Conservation (phyloP, 2,329 filamentous ascomycete species). For the Aspergillus phoenicis region DNA sequence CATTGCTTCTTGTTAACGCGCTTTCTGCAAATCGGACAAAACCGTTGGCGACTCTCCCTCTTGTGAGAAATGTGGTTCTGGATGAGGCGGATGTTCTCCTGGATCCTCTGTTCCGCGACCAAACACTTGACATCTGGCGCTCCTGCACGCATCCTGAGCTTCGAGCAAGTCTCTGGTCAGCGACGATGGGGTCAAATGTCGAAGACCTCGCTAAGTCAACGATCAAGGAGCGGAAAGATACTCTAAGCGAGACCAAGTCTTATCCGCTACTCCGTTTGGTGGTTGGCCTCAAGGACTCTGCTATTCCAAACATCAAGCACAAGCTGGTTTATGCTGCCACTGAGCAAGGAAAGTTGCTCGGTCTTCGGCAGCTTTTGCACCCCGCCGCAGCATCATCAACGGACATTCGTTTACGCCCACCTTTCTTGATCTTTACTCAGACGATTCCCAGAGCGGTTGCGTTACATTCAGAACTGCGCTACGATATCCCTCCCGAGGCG, state of each 20-base stretch:
- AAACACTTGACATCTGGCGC: constrained; percentile 82
- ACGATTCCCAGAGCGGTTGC: constrained; percentile 89
- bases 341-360: constrained; percentile 90
- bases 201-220: constrained; percentile 75
- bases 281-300: constrained; percentile 94
- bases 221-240: constrained; percentile 56
- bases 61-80: constrained; percentile 73
- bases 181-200: constrained; percentile 93
- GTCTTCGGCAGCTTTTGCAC: constrained; percentile 83
- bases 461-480: constrained; percentile 84
- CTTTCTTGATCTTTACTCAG: constrained; percentile 94
- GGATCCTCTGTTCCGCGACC: constrained; percentile 84
- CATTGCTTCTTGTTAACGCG: constrained; percentile 75
- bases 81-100: constrained; percentile 96
- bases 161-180: constrained; percentile 85
- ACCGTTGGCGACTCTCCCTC: constrained; percentile 59
- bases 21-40: constrained; percentile 55
- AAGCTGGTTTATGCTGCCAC: constrained; percentile 87
- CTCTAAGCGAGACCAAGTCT: constrained; percentile 24
- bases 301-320: constrained; percentile 88
- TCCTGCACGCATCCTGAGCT: constrained; percentile 72
- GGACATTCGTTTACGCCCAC: constrained; percentile 67
- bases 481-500: constrained; percentile 88
- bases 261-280: constrained; percentile 75
- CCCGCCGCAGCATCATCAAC: constrained; percentile 61